Percentiles rank a stretch among this genome's conserved stretches.
Evolutionary conservation across 2,329 filamentous ascomycete species (phyloP).

Genomic region (Hirsutella rhossiliensis): DNA sequence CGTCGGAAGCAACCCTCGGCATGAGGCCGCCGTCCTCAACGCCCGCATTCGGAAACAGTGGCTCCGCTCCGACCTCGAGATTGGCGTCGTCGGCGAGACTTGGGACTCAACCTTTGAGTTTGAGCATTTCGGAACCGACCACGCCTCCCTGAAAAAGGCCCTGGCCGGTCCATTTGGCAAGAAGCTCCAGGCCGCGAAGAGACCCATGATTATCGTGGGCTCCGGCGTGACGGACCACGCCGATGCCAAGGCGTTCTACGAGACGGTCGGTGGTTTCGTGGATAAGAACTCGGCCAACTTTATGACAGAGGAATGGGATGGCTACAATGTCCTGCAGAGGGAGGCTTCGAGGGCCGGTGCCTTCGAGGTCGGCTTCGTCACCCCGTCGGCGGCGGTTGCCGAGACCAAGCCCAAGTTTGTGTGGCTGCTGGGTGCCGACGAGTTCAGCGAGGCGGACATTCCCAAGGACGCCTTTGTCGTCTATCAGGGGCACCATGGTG

Average conservation of each 20-base stretch:
- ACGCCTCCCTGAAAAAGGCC: slow-evolving; percentile 70
- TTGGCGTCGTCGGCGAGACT: slow-evolving; percentile 79
- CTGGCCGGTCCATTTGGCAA: slow-evolving; percentile 83
- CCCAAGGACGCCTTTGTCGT: slow-evolving; percentile 94
- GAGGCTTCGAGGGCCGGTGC: slow-evolving; percentile 86
- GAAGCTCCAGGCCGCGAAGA: slow-evolving; percentile 77
- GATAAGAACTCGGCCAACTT: slow-evolving; percentile 90
- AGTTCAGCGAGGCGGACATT: slow-evolving; percentile 73
- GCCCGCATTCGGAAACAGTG: slow-evolving; percentile 97
- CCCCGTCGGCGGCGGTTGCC: slow-evolving; percentile 69
- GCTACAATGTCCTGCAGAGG: slow-evolving; percentile 92
- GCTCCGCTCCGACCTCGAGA: slow-evolving; percentile 86
- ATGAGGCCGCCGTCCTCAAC: slow-evolving; percentile 91
- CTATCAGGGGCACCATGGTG: slow-evolving; percentile 97
- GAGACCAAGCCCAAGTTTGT: slow-evolving; percentile 86
- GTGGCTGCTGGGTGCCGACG: slow-evolving; percentile 93
- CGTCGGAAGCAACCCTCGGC: slow-evolving; percentile 87
- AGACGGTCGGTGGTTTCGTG: slow-evolving; percentile 79
- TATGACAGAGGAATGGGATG: slow-evolving; percentile 84
- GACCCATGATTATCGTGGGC: slow-evolving; percentile 92
- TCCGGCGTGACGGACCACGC: slow-evolving; percentile 83
- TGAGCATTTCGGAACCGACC: slow-evolving; percentile 74
- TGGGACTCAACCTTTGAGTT: slow-evolving; percentile 96
- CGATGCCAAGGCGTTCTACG: slow-evolving; percentile 87
- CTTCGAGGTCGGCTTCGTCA: slow-evolving; percentile 90